Conservation (phyloP, 345 rosid genomes). For the Draba incana region DNA sequence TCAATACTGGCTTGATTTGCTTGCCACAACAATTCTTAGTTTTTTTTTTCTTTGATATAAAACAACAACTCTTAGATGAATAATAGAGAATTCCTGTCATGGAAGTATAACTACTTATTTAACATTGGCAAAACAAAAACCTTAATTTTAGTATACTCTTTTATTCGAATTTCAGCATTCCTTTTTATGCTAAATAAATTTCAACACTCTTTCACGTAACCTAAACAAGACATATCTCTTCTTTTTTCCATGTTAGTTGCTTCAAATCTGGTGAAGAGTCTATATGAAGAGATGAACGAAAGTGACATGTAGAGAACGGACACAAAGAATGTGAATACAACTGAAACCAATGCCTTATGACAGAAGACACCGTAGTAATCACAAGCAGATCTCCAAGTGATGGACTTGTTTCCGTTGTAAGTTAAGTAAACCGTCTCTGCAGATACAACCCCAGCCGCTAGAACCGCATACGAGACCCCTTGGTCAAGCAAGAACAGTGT, state of each 20-base stretch:
- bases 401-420: slow-evolving; percentile 58
- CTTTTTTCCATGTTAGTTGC: slow-evolving; percentile 13
- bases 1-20: too few relatives aligned
- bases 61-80: too few relatives aligned
- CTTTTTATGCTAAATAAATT: too few relatives aligned
- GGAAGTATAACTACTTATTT: too few relatives aligned
- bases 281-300: slow-evolving; percentile 37
- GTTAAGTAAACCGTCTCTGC: slow-evolving; percentile 68
- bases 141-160: not conserved
- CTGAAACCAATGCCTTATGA: slow-evolving; percentile 53
- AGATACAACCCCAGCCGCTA: slow-evolving; percentile 64
- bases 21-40: too few relatives aligned
- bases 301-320: slow-evolving; percentile 28
- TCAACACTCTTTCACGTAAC: not conserved
- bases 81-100: too few relatives aligned
- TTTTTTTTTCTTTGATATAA: too few relatives aligned
- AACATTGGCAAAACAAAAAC: not conserved
- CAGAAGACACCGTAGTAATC: slow-evolving; percentile 37
- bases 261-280: slow-evolving; percentile 35
- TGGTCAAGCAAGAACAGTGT: slow-evolving; percentile 72
- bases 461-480: slow-evolving; percentile 57
- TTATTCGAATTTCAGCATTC: not conserved
- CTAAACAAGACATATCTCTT: slow-evolving; percentile 1
- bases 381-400: slow-evolving; percentile 46
- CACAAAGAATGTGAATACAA: slow-evolving; percentile 30